Evolutionary conservation across 2,329 filamentous ascomycete species (phyloP).

Genomic region (Macroventuria anomochaeta): DNA sequence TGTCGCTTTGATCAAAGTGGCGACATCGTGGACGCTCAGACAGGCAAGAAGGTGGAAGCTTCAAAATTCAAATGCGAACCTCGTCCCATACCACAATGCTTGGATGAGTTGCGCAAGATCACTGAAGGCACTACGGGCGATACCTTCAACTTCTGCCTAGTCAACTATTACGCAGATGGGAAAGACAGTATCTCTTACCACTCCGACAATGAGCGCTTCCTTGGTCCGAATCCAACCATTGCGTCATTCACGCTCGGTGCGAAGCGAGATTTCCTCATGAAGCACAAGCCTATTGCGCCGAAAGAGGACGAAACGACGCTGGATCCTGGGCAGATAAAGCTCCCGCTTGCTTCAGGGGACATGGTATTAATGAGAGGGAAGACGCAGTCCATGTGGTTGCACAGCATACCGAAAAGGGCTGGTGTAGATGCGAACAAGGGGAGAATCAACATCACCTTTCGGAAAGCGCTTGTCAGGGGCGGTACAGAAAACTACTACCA

Average conservation of each 20-base stretch:
- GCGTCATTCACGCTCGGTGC: constrained; percentile 78
- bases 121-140: constrained; percentile 72
- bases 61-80: constrained; percentile 67
- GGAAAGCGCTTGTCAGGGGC: constrained; percentile 71
- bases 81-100: constrained; percentile 73
- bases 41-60: constrained; percentile 48
- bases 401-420: constrained; percentile 77
- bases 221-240: constrained; percentile 72
- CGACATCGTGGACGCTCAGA: constrained; percentile 52
- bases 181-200: constrained; percentile 80
- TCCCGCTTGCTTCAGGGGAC: constrained; percentile 69
- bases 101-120: constrained; percentile 67
- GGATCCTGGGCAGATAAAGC: constrained; percentile 55
- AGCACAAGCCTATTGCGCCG: constrained; percentile 69
- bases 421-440: constrained; percentile 67
- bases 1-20: constrained; percentile 59
- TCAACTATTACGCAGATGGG: constrained; percentile 83
- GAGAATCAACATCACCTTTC: constrained; percentile 77
- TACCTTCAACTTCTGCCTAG: constrained; percentile 77
- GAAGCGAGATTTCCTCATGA: constrained; percentile 76
- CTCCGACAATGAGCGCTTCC: constrained; percentile 79
- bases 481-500: constrained; percentile 85
- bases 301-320: constrained; percentile 43
- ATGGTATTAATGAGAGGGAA: constrained; percentile 79
- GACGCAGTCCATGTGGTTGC: constrained; percentile 77